Conservation (phyloP, 2,329 filamentous ascomycete genomes). For the Cercospora brassicicola region DNA sequence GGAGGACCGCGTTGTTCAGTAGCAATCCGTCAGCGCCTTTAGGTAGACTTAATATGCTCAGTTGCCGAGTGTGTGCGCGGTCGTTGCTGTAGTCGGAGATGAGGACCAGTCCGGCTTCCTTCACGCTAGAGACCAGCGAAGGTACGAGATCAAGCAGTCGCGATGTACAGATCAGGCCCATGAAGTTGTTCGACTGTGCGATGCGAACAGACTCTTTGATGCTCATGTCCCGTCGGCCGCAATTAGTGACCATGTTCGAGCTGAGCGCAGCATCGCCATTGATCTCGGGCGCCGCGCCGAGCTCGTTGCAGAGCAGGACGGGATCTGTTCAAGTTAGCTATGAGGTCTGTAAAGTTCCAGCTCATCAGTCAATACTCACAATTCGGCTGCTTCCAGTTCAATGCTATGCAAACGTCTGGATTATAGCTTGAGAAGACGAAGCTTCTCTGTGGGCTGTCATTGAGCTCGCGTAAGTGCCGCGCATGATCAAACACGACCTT, state of each 20-base stretch:
- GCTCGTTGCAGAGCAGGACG: conserved; percentile 90
- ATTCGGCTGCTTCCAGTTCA: conserved; percentile 99
- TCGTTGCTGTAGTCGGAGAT: conserved; percentile 72
- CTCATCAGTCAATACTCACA: conserved; percentile 54
- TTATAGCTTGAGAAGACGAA: conserved; percentile 96
- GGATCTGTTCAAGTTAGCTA: conserved; percentile 60
- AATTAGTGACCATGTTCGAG: conserved; percentile 51
- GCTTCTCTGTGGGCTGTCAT: conserved; percentile 73
- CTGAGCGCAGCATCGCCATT: conserved; percentile 7
- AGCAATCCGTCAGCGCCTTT: conserved; percentile 86
- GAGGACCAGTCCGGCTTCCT: conserved; percentile 86
- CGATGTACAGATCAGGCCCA: conserved; percentile 91
- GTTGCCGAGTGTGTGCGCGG: conserved; percentile 41
- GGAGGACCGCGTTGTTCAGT: conserved; percentile 79
- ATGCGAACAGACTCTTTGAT: conserved; percentile 94
- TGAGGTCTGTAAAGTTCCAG: background rate
- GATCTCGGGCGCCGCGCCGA: conserved; percentile 45
- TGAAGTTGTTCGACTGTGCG: conserved; percentile 94
- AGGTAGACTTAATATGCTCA: conserved; percentile 60
- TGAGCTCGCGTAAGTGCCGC: conserved; percentile 63
- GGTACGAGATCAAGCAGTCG: conserved; percentile 88
- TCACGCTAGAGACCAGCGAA: conserved; percentile 87
- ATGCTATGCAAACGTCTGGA: conserved; percentile 80
- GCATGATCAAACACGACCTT: conserved; percentile 89
- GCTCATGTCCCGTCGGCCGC: conserved; percentile 73